Conservation (phyloP, 2,329 filamentous ascomycete species). For the Sporothrix protearum region DNA sequence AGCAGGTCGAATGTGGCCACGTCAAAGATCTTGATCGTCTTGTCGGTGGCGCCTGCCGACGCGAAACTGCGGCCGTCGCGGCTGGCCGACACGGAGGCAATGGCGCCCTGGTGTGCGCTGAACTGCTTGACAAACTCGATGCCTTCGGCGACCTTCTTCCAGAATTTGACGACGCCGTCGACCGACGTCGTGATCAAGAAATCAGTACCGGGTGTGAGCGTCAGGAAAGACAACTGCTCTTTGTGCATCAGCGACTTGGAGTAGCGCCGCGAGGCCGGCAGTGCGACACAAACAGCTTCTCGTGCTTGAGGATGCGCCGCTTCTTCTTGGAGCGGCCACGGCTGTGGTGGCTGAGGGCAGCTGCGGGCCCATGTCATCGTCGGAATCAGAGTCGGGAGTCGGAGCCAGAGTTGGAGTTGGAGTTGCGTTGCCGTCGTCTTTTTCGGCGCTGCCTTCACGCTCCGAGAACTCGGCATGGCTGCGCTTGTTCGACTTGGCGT, state of each 20-base stretch:
- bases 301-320: constrained; percentile 82
- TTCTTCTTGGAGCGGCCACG: constrained; percentile 70
- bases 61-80: constrained; percentile 91
- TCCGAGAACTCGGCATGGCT: constrained; percentile 54
- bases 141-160: constrained; percentile 88
- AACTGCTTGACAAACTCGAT: constrained; percentile 99
- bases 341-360: constrained; percentile 73
- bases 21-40: constrained; percentile 76
- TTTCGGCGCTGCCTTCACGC: constrained; percentile 41
- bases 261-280: constrained; percentile 78
- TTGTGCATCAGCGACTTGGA: constrained; percentile 98
- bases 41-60: constrained; percentile 69
- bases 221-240: constrained; percentile 84
- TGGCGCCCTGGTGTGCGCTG: constrained; percentile 80
- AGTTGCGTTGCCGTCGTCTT: constrained; percentile 36
- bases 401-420: constrained; percentile 13
- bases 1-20: constrained; percentile 85
- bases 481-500: constrained; percentile 48
- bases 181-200: constrained; percentile 92
- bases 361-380: constrained; percentile 91
- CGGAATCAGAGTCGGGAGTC: constrained; percentile 46
- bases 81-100: constrained; percentile 79
- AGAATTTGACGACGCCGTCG: constrained; percentile 98
- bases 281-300: constrained; percentile 88
- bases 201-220: constrained; percentile 84